phyloP scores from a whole-genome alignment of 1,284 basidiomycete species.

The Puccinia coronata region DNA sequence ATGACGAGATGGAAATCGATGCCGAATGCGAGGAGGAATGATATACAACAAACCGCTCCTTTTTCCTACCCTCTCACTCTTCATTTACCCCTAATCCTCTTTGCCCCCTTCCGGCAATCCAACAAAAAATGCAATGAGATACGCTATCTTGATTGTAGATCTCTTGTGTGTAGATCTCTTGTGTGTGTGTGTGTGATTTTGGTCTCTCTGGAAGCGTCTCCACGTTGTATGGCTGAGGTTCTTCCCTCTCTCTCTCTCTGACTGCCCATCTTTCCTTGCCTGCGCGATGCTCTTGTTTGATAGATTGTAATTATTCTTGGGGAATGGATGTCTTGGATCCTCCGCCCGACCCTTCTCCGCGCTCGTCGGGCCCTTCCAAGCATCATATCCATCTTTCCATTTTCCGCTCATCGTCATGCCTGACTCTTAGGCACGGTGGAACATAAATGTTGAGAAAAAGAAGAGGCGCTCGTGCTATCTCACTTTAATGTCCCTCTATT shows the following conservation, averaged over 20 bases:
- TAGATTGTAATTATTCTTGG: not conserved
- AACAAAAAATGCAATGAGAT: not conserved
- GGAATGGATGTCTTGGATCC: not conserved
- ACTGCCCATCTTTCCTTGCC: not conserved
- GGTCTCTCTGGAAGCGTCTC: not conserved
- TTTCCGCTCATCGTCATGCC: too few relatives aligned
- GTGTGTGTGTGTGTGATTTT: too few relatives aligned
- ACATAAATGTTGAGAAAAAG: not conserved
- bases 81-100: not conserved
- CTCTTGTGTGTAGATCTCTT: not conserved
- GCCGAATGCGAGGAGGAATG: conserved; percentile 33
- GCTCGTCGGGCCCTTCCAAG: not conserved
- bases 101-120: too few relatives aligned
- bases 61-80: not conserved
- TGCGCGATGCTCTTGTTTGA: conserved; percentile 4
- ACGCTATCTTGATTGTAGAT: not conserved
- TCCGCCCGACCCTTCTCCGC: too few relatives aligned
- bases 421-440: too few relatives aligned
- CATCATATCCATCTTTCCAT: too few relatives aligned
- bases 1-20: conserved; percentile 28
- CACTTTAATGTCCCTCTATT: not conserved
- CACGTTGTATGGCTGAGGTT: not conserved
- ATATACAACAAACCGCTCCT: not conserved
- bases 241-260: not conserved
- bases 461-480: too few relatives aligned